These are phyloP conservation scores for Bipolaris zeicola DNA, from an alignment of 2,329 filamentous ascomycete genomes.

Conservation along the genomic window DNA sequence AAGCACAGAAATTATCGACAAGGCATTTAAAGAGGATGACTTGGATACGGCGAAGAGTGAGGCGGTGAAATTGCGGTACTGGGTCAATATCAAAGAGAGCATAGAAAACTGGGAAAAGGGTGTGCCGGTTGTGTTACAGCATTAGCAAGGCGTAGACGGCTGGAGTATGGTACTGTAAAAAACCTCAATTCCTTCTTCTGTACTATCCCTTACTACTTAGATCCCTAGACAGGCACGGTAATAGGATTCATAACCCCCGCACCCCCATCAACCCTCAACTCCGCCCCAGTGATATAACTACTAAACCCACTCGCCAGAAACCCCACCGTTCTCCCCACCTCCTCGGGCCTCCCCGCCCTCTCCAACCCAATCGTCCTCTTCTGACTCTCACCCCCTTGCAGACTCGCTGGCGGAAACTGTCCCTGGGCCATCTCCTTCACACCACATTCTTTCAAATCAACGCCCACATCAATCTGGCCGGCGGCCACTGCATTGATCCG, in stretches of 20 bases:
- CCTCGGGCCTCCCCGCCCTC: constrained; percentile 61
- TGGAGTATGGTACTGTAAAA: not conserved
- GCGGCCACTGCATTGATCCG: constrained; percentile 62
- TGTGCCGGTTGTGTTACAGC: constrained; percentile 62
- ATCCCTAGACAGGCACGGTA: constrained; percentile 41
- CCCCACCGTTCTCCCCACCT: constrained; percentile 65
- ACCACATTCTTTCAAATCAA: constrained; percentile 51
- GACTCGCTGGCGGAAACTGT: constrained; percentile 61
- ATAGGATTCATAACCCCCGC: constrained; percentile 52
- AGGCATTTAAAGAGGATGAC: constrained; percentile 70
- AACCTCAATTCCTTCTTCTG: not conserved
- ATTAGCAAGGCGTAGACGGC: constrained; percentile 46
- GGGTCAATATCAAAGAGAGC: constrained; percentile 84
- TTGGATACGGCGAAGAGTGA: constrained; percentile 70
- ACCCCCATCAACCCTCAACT: constrained; percentile 67
- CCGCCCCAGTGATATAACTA: constrained; percentile 66
- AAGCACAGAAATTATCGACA: constrained; percentile 67
- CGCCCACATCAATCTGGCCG: constrained; percentile 55
- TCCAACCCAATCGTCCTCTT: constrained; percentile 62
- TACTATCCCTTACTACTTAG: no score
- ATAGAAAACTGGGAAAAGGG: constrained; percentile 85
- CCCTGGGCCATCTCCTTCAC: constrained; percentile 53
- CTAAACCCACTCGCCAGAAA: constrained; percentile 68
- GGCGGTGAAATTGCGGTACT: constrained; percentile 82
- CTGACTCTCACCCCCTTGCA: constrained; percentile 58